phyloP scores from a whole-genome alignment of 2,329 filamentous ascomycete genomes.

The Colletotrichum tropicale region DNA sequence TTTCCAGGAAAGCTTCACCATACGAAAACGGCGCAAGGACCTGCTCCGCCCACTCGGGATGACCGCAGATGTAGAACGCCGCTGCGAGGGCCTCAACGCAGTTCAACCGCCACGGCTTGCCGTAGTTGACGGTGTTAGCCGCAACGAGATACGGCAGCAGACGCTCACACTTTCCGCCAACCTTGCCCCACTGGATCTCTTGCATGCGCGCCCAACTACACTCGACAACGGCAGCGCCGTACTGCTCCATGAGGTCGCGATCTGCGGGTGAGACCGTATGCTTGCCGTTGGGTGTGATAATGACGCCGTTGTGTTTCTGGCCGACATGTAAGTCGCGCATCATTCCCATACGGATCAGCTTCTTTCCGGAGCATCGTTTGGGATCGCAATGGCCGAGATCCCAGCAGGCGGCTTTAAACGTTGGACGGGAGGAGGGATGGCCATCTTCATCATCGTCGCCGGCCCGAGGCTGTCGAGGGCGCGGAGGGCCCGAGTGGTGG shows the following conservation, averaged over 20 bases:
- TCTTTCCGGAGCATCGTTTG: conserved; percentile 94
- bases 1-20: conserved; percentile 85
- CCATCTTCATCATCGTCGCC: conserved; percentile 30
- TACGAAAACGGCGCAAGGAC: conserved; percentile 87
- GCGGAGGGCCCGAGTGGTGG: conserved; percentile 56
- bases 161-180: conserved; percentile 92
- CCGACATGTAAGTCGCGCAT: conserved; percentile 94
- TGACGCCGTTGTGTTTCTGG: conserved; percentile 88
- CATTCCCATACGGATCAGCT: conserved; percentile 86
- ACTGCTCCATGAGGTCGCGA: conserved; percentile 78
- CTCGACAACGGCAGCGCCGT: conserved; percentile 94
- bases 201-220: conserved; percentile 94
- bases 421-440: conserved; percentile 40
- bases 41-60: conserved; percentile 86
- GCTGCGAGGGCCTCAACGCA: conserved; percentile 95
- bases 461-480: conserved; percentile 54
- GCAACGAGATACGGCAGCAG: conserved; percentile 93
- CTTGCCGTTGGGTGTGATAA: conserved; percentile 95
- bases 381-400: conserved; percentile 97
- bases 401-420: conserved; percentile 96
- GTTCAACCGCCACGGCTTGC: conserved; percentile 92
- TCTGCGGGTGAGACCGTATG: conserved; percentile 84
- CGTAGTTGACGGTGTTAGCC: conserved; percentile 97
- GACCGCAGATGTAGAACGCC: conserved; percentile 91
- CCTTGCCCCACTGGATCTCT: conserved; percentile 89